Conservation (phyloP, 1,284 basidiomycete species). For the Puccinia triticina region DNA sequence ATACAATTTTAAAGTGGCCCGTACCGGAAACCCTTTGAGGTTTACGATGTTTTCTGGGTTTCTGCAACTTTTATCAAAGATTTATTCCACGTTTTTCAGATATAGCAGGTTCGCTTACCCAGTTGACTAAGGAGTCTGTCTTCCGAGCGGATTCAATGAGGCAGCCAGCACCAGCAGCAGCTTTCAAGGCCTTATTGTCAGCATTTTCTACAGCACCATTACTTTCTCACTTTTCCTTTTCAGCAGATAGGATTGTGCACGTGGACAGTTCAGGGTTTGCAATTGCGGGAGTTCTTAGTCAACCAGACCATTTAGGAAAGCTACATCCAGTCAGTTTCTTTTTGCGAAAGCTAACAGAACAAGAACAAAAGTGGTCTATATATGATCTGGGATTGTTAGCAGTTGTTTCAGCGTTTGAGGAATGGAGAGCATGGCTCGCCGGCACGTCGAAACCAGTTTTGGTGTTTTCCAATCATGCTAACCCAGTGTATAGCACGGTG, state of each 20-base stretch:
- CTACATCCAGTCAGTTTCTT: constrained; percentile 25
- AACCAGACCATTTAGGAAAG: constrained; percentile 3
- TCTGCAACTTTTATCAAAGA: constrained; percentile 13
- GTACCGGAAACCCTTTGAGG: background rate
- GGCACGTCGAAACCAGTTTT: too few relatives aligned
- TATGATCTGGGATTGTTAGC: too few relatives aligned
- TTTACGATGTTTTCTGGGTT: constrained; percentile 7
- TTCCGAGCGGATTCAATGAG: background rate
- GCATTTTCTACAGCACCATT: constrained; percentile 12
- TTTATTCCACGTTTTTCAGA: constrained; percentile 6
- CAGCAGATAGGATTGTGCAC: constrained; percentile 1
- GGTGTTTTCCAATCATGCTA: too few relatives aligned
- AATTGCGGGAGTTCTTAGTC: constrained; percentile 22
- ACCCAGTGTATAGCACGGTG: too few relatives aligned
- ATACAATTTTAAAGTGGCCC: constrained; percentile 21
- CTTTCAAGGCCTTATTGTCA: background rate
- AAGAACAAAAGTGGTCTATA: too few relatives aligned
- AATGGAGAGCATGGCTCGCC: too few relatives aligned
- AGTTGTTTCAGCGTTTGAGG: too few relatives aligned
- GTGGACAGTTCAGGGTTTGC: constrained; percentile 38
- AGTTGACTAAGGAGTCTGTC: background rate
- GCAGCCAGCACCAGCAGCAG: background rate
- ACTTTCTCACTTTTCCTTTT: constrained; percentile 30
- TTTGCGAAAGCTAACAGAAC: constrained; percentile 7
- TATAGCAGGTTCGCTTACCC: too few relatives aligned